These are phyloP conservation scores for Phytophthora europaea DNA, from an alignment of 352 stramenopile genomes.

Conservation along the genomic window DNA sequence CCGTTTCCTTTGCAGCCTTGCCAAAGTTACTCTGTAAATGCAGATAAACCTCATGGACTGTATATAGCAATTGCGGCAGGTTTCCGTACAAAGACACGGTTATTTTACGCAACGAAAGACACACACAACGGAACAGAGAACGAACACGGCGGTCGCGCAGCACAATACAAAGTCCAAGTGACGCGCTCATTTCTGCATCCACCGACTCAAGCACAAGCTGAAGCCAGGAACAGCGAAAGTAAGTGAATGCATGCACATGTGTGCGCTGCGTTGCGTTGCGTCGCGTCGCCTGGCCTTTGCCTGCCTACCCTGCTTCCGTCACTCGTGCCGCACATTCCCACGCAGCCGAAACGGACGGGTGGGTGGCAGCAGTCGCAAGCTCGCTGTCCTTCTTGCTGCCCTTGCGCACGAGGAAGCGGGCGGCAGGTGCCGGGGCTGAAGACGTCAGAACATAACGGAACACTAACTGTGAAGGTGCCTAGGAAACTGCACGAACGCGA, in stretches of 20 bases:
- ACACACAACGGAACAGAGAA: conserved; percentile 38
- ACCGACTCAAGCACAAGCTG: conserved; percentile 11
- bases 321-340: not conserved
- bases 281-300: not conserved
- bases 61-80: conserved; percentile 1
- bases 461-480: conserved; percentile 19
- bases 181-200: conserved; percentile 24
- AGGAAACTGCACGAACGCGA: conserved; percentile 24
- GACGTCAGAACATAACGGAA: conserved; percentile 11
- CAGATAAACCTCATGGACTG: not conserved
- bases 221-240: not conserved
- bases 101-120: conserved; percentile 29
- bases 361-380: not conserved
- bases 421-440: not conserved
- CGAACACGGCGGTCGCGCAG: conserved; percentile 30
- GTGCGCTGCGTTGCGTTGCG: not conserved
- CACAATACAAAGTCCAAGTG: conserved; percentile 42
- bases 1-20: no score
- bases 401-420: no score
- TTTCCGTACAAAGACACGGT: not conserved
- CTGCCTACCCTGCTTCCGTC: not conserved
- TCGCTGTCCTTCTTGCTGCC: not conserved
- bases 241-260: not conserved
- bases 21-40: not conserved
- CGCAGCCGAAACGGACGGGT: not conserved